Evolutionary conservation across 2,329 filamentous ascomycete genomes (phyloP), one percentile per base, ranked within the genome.

Genomic region (Parastagonospora avenae): DNA sequence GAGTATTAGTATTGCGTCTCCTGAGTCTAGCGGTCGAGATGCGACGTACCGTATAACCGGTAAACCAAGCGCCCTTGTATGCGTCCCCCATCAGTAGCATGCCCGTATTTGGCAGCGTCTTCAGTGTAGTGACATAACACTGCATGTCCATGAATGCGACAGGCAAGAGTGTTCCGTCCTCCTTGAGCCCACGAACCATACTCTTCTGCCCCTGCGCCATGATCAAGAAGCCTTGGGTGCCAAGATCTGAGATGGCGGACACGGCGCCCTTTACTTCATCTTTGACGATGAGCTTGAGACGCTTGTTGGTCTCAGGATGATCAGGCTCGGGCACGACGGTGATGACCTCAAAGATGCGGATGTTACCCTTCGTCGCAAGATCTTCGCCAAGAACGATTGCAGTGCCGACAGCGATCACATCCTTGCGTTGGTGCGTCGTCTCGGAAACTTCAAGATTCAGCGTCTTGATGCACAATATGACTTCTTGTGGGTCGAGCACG

Each of bases 71-170:
- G 0, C 94, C 94, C 76, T 96, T 96, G 70, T 94, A 86, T 0
- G 89, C 90, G 76, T 99, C 94, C 0, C 90, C 90, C 76, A 97
- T 86, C 9, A 96, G 80, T 66, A 90, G 92, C 70, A 99, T 81
- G 0, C 93, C 92, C 0, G 91, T 95, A 1, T 88, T 86, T 3
- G 86, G 86, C 14, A 99, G 81, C 64, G 91, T 90, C 67, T 92
- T 94, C 46, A 91, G 83, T n/a, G 88, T 85, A 2, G 87, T 90
- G 10, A 96, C 91, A 66, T 96, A 94, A 74, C 90, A 95, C 76
- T 91, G 94, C 86, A 97, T 95, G 67, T 99, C 94, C 81, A 99
- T 89, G 69, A 99, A 99, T 0, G 94, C 94, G 3, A 99, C 93
- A 0, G 94, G 94, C 1, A 97, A 80, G 45, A 97, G 82, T 1